Conservation (phyloP, 129 eudicot genomes). For the Arctium lappa region DNA sequence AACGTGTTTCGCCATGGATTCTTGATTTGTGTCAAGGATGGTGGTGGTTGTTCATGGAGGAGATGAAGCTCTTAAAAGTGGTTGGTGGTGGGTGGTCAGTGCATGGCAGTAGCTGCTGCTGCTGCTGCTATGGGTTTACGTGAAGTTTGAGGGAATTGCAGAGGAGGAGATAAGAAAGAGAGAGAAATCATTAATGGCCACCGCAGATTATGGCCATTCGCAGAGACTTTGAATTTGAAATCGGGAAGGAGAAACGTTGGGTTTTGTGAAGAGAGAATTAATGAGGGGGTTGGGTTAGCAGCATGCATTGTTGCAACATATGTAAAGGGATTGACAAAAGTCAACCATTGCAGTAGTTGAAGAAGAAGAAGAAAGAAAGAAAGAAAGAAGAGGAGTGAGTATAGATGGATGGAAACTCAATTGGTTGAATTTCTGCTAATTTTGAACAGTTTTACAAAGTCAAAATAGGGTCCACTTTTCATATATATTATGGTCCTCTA, state of each 20-base stretch:
- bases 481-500: constrained; percentile 11
- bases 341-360: constrained; percentile 32
- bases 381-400: constrained; percentile 23
- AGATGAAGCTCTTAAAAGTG: neutral
- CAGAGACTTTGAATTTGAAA: constrained; percentile 12
- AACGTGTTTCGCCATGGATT: constrained; percentile 29
- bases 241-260: neutral
- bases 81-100: constrained; percentile 14
- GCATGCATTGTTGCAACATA: neutral
- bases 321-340: constrained; percentile 20
- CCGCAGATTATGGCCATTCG: constrained; percentile 29
- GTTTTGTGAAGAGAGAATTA: constrained; percentile 11
- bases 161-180: constrained; percentile 24
- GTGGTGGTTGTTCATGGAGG: neutral
- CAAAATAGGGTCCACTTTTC: constrained; percentile 45
- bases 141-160: constrained; percentile 36
- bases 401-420: constrained; percentile 4
- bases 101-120: constrained; percentile 21
- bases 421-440: constrained; percentile 49
- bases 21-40: neutral
- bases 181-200: constrained; percentile 25
- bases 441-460: constrained; percentile 31
- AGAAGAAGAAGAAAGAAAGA: constrained; percentile 10
- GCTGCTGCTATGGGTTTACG: constrained; percentile 4
- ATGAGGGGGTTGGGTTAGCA: neutral